phyloP scores from a whole-genome alignment of 148 eudicot genomes.

The Rhododendron williamsianum region DNA sequence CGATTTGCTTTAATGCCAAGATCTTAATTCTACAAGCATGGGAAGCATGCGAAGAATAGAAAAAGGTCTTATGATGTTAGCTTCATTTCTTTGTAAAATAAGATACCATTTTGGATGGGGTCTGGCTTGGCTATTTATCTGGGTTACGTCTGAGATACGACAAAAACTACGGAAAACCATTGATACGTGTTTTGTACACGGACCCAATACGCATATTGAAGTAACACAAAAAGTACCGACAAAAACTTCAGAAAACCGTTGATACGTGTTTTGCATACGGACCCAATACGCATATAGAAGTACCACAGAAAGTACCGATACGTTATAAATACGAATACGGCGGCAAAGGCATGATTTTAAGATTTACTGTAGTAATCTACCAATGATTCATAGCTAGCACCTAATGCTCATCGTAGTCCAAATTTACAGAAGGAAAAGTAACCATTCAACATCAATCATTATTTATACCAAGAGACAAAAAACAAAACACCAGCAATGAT shows the following conservation, averaged over 20 bases:
- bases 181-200: neutral
- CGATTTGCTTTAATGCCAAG: neutral
- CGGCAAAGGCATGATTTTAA: neutral
- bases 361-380: neutral
- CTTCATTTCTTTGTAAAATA: neutral
- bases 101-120: neutral
- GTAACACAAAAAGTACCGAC: neutral
- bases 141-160: neutral
- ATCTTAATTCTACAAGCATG: neutral
- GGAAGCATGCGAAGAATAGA: neutral
- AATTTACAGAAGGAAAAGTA: neutral
- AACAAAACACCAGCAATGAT: neutral
- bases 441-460: neutral
- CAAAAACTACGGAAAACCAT: too few species aligned
- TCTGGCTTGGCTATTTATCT: neutral
- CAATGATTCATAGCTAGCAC: neutral
- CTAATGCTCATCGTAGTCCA: neutral
- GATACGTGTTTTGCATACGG: neutral
- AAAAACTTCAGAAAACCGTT: too few species aligned
- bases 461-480: neutral
- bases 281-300: neutral
- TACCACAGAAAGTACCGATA: neutral
- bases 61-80: neutral
- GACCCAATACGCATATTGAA: neutral
- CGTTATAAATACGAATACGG: neutral